Evolutionary conservation across 2,329 filamentous ascomycete genomes (phyloP).

Genomic region (Paramyrothecium roridum): DNA sequence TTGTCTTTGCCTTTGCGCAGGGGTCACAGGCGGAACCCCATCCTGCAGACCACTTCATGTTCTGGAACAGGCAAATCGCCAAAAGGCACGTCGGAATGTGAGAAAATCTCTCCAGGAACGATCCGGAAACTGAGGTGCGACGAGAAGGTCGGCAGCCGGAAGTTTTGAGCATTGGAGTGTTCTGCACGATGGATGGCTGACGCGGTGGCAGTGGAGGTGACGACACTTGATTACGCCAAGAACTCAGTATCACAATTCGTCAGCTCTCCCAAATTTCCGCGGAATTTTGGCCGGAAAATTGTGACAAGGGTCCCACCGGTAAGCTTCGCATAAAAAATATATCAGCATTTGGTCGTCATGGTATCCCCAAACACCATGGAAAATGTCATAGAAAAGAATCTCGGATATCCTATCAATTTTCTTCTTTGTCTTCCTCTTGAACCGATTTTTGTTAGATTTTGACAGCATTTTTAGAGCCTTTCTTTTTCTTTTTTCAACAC

Average conservation of each 20-base stretch:
- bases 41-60: constrained; percentile 2
- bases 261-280: not conserved
- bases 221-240: not conserved
- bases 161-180: not conserved
- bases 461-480: too few relatives aligned
- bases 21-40: constrained; percentile 9
- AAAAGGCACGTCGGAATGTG: not conserved
- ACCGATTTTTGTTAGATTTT: not conserved
- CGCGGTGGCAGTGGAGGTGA: not conserved
- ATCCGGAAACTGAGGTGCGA: not conserved
- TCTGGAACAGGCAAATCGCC: not conserved
- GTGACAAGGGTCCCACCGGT: not conserved
- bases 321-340: not conserved
- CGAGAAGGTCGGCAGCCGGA: not conserved
- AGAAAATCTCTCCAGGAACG: not conserved
- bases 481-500: not conserved
- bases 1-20: constrained; percentile 9
- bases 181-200: not conserved
- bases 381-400: not conserved
- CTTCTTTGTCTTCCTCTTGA: not conserved
- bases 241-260: not conserved
- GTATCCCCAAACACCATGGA: not conserved
- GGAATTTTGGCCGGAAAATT: not conserved
- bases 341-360: not conserved
- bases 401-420: not conserved